Percentiles rank a stretch among this genome's conserved stretches.
Conservation (phyloP, 2,329 filamentous ascomycete genomes). For the Plectosphaerella sp. region DNA sequence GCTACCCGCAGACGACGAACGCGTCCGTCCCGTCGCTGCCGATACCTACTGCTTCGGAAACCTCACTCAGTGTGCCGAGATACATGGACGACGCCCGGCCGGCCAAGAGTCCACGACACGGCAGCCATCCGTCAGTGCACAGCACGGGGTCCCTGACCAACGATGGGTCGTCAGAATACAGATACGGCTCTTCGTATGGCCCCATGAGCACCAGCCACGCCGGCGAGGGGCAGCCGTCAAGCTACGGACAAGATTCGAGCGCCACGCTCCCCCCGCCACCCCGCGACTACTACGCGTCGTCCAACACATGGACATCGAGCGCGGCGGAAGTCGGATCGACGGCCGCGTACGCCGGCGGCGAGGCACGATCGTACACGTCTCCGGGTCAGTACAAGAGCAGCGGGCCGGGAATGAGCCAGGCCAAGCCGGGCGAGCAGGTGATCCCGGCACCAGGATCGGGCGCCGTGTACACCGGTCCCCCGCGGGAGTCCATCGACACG, state of each 20-base stretch:
- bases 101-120: slow-evolving; percentile 52
- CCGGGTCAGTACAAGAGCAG: slow-evolving; percentile 43
- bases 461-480: slow-evolving; percentile 31
- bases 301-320: slow-evolving; percentile 47
- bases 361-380: slow-evolving; percentile 44
- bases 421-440: slow-evolving; percentile 14
- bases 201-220: slow-evolving; percentile 25
- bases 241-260: slow-evolving; percentile 25
- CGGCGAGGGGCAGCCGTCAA: slow-evolving; percentile 24
- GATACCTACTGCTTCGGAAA: slow-evolving; percentile 28
- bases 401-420: slow-evolving; percentile 23
- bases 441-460: slow-evolving; percentile 29
- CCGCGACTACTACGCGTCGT: slow-evolving; percentile 51
- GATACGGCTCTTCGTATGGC: slow-evolving; percentile 45
- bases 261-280: slow-evolving; percentile 20
- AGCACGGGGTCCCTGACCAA: slow-evolving; percentile 42
- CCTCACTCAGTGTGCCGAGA: slow-evolving; percentile 47
- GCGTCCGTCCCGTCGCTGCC: slow-evolving; percentile 44
- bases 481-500: slow-evolving; percentile 40
- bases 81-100: slow-evolving; percentile 55
- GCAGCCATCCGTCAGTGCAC: slow-evolving; percentile 49
- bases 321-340: slow-evolving; percentile 40
- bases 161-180: slow-evolving; percentile 49
- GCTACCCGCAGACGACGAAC: slow-evolving; percentile 47
- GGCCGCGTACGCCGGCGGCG: slow-evolving; percentile 39